A percentile compares a stretch with the other conserved stretches of the same genome.
These are phyloP conservation scores for Cyclocybe aegerita DNA, from an alignment of 768 basidiomycete species.

Conservation along the genomic window DNA sequence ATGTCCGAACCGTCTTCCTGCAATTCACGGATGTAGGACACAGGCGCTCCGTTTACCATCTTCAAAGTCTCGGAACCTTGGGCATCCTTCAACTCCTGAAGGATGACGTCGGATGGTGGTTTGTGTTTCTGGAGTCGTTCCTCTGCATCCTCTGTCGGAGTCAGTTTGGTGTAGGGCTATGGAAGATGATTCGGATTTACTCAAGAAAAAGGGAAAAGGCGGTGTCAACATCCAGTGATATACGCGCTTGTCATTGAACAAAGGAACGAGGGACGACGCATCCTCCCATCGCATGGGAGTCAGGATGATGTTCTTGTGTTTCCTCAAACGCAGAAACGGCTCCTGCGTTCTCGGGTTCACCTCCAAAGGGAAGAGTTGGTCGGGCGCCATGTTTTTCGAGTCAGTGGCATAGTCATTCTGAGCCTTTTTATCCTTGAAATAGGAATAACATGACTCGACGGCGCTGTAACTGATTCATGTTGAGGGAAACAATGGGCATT, in stretches of 20 bases:
- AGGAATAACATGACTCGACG: conserved; percentile 5
- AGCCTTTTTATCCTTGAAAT: neutral
- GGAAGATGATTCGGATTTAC: conserved; percentile 14
- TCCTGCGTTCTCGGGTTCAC: conserved; percentile 43
- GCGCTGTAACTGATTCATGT: no score
- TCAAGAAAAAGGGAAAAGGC: conserved; percentile 48
- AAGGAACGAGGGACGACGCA: conserved; percentile 27
- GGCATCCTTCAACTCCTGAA: conserved; percentile 27
- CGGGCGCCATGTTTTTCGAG: conserved; percentile 16
- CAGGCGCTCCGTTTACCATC: conserved; percentile 41
- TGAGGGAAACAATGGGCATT: no score
- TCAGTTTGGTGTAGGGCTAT: neutral
- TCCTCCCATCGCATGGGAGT: conserved; percentile 52
- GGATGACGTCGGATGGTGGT: conserved; percentile 21
- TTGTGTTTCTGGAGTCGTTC: conserved; percentile 22
- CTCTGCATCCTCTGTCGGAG: conserved; percentile 25
- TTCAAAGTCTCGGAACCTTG: conserved; percentile 20
- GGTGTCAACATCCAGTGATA: conserved; percentile 42
- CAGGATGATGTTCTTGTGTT: conserved; percentile 51
- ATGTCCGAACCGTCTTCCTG: conserved; percentile 50
- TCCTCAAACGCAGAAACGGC: conserved; percentile 51
- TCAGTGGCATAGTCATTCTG: no score
- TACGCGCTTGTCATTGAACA: conserved; percentile 47
- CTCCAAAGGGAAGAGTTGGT: conserved; percentile 39
- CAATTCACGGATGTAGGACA: conserved; percentile 51